Evolutionary conservation across 805 yeast genomes (phyloP).

Genomic region (Lachancea sp.): DNA sequence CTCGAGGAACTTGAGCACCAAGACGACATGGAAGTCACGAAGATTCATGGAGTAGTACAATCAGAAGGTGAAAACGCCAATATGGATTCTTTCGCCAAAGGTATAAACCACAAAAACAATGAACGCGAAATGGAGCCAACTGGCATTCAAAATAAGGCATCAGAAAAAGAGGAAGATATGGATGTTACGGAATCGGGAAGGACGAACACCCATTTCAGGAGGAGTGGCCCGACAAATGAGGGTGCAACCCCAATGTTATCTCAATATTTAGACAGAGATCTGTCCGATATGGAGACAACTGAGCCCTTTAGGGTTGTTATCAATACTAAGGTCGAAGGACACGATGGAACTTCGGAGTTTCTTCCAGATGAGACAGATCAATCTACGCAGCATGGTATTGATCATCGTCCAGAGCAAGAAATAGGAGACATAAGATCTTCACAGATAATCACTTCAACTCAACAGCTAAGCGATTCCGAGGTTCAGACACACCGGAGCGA

Average conservation of each 20-base stretch:
- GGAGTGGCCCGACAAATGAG: no score
- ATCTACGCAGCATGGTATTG: no score
- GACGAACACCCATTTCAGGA: background rate
- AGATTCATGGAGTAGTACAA: background rate
- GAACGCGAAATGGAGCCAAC: background rate
- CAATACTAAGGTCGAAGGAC: background rate
- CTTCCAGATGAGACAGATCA: background rate
- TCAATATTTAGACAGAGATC: background rate
- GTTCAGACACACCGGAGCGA: background rate
- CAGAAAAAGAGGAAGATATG: background rate
- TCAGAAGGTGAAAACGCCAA: background rate
- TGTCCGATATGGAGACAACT: constrained; percentile 5
- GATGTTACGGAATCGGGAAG: constrained; percentile 1
- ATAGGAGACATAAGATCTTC: constrained; percentile 1
- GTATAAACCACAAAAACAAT: background rate
- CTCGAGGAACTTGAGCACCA: background rate
- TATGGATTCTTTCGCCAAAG: background rate
- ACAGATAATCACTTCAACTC: constrained; percentile 10
- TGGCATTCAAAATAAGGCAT: background rate
- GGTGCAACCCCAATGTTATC: no score
- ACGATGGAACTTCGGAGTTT: background rate
- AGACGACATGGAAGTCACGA: constrained; percentile 8
- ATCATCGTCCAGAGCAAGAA: background rate
- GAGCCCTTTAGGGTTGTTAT: background rate
- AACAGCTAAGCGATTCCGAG: background rate